These are phyloP conservation scores for Fraxinus sp. DNA, from an alignment of 305 asterid species.

Conservation along the genomic window DNA sequence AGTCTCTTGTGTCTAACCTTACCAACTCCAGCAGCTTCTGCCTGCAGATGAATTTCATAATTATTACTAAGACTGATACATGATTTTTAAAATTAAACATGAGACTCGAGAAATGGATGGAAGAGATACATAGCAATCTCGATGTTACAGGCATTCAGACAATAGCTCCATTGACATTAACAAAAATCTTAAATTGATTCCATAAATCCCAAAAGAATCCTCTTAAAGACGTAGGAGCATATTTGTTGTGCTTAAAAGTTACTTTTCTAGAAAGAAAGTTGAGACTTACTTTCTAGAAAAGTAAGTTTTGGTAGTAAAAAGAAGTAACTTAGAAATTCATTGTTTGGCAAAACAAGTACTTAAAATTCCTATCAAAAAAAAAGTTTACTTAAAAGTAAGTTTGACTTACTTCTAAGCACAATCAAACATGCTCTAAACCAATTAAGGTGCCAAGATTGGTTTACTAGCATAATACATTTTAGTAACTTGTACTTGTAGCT, in stretches of 20 bases:
- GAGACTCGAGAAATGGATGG: not conserved
- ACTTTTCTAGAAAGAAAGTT: not conserved
- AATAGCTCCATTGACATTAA: not conserved
- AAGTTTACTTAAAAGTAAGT: not conserved
- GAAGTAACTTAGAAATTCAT: not conserved
- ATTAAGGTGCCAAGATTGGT: not conserved
- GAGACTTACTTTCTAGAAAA: not conserved
- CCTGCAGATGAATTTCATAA: slow-evolving; percentile 37
- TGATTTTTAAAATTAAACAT: slow-evolving; percentile 7
- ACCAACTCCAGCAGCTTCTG: slow-evolving; percentile 96
- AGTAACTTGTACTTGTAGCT: not conserved
- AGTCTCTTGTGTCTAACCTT: slow-evolving; percentile 89
- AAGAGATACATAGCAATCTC: not conserved
- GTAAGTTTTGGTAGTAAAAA: not conserved
- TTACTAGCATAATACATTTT: not conserved
- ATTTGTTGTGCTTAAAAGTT: not conserved
- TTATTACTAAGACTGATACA: not conserved
- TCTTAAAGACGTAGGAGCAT: not conserved
- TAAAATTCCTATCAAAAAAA: too few species aligned
- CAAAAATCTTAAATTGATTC: not conserved
- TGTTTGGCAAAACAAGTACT: not conserved
- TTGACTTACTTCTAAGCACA: not conserved
- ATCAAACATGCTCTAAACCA: not conserved
- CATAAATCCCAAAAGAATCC: not conserved
- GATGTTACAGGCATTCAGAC: not conserved